Evolutionary conservation across 805 yeast species (phyloP), one percentile per base, ranked within the genome.

Genomic region (Hanseniaspora valbyensis): DNA sequence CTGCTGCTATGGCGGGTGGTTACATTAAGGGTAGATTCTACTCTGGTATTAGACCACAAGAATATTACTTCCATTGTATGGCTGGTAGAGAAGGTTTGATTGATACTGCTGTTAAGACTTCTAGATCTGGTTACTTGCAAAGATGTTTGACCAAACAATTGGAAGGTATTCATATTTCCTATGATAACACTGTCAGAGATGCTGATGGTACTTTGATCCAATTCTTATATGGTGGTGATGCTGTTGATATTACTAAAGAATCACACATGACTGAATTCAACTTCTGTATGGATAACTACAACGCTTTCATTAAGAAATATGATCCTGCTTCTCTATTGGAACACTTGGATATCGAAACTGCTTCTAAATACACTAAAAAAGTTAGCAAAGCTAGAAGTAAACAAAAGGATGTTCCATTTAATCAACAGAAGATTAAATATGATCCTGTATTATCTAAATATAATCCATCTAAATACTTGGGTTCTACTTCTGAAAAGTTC

Each of bases 11-110:
- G 66, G 96, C 99, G 24, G 99, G 99, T 74, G 99, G 99, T 51
- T 92, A 87, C 66, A 86, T 92, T 64, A 85, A 90, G 66, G 90
- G 94, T 55, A 83, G 99, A 59, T 92, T 92, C 80, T 94, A 87
- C 66, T 87, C 96, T 37, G 98, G 98, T 67, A 84, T 92, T 58
- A 80, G 86, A 66, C 98, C 98, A 4, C 99, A 92, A 69, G 99
- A 92, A 68, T 92, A 94, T 69, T 92, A 89, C 66, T 92, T 94
- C 92, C 99, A 92, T 71, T 92, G 97, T 74, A 92, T 92, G 98
- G 98, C 99, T 51, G 99, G 99, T 70, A 83, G 99, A 74, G 99
- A 92, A 74, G 99, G 99, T 72, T 78, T 92, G 63, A 92, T 92
- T 71, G 99, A 92, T 75, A 92, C 99, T 54, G 98, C 99, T 45